Evolutionary conservation across 2,329 filamentous ascomycete species (phyloP).

Genomic region (Aspergillus sp.): DNA sequence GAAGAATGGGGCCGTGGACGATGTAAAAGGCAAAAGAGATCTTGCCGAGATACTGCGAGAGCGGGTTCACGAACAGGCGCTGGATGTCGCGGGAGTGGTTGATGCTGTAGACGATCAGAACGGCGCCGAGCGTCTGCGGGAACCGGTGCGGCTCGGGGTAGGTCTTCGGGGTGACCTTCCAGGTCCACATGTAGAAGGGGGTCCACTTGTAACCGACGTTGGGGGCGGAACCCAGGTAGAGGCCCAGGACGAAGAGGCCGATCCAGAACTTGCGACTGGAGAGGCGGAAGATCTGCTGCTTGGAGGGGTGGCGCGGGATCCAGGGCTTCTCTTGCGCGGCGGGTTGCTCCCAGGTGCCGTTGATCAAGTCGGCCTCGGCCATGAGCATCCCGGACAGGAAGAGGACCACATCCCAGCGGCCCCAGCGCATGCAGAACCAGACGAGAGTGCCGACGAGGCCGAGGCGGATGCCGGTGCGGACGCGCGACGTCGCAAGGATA

Average conservation of each 20-base stretch:
- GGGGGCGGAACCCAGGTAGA: conserved; percentile 45
- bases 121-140: conserved; percentile 43
- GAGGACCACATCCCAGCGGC: conserved; percentile 44
- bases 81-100: conserved; percentile 42
- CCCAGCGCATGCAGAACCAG: conserved; percentile 43
- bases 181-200: conserved; percentile 43
- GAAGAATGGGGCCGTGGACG: conserved; percentile 46
- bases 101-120: conserved; percentile 43
- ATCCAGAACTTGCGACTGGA: conserved; percentile 36
- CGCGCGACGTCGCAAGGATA: conserved; percentile 40
- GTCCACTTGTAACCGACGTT: conserved; percentile 41
- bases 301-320: conserved; percentile 15
- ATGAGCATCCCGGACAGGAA: conserved; percentile 45
- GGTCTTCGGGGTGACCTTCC: conserved; percentile 36
- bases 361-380: conserved; percentile 43
- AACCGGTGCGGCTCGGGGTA: conserved; percentile 46
- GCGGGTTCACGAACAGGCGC: conserved; percentile 38
- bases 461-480: conserved; percentile 33
- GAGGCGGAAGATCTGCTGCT: conserved; percentile 16
- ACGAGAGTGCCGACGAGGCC: conserved; percentile 30
- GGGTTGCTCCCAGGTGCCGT: conserved; percentile 34
- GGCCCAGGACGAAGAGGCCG: conserved; percentile 36
- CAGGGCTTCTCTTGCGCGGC: conserved; percentile 15
- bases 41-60: conserved; percentile 48
- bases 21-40: conserved; percentile 50